A percentile compares a stretch with the other conserved stretches of the same genome.
Conservation (phyloP, 31 red algal genomes). For the Bonnemaisonia californica region DNA sequence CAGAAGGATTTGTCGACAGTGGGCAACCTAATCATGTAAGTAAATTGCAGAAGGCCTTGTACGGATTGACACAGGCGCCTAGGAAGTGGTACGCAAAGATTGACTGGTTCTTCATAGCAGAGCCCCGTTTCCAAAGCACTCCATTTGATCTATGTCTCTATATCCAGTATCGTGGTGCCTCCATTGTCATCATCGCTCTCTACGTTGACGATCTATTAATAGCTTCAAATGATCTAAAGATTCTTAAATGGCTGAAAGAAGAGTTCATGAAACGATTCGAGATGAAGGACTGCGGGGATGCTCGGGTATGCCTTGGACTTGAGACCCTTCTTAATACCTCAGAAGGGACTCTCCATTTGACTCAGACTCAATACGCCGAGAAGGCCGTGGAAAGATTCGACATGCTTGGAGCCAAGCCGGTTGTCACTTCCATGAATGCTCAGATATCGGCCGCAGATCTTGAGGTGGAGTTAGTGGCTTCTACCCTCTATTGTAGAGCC, state of each 20-base stretch:
- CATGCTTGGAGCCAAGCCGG: slow-evolving; percentile 10
- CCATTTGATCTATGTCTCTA: background rate
- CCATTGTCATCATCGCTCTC: background rate
- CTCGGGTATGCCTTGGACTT: slow-evolving; percentile 22
- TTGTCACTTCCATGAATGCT: slow-evolving; percentile 18
- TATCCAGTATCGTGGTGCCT: background rate
- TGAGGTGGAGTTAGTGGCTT: no score
- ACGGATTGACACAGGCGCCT: slow-evolving; percentile 20
- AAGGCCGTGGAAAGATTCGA: slow-evolving; percentile 23
- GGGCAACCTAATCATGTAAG: background rate
- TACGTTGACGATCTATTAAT: slow-evolving; percentile 32
- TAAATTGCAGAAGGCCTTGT: slow-evolving; percentile 18
- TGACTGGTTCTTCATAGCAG: background rate
- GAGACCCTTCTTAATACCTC: background rate
- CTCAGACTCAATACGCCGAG: background rate
- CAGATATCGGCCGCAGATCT: no score
- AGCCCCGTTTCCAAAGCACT: background rate
- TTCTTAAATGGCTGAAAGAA: background rate
- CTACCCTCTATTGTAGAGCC: slow-evolving; percentile 41
- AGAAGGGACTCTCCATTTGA: background rate
- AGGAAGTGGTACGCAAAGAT: slow-evolving; percentile 10
- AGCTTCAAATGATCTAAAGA: background rate
- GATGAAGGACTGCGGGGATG: slow-evolving; percentile 16
- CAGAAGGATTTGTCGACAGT: background rate
- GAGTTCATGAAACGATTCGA: slow-evolving; percentile 9